Conservation (phyloP, 1,284 basidiomycete species). For the Tremellales sp. region DNA sequence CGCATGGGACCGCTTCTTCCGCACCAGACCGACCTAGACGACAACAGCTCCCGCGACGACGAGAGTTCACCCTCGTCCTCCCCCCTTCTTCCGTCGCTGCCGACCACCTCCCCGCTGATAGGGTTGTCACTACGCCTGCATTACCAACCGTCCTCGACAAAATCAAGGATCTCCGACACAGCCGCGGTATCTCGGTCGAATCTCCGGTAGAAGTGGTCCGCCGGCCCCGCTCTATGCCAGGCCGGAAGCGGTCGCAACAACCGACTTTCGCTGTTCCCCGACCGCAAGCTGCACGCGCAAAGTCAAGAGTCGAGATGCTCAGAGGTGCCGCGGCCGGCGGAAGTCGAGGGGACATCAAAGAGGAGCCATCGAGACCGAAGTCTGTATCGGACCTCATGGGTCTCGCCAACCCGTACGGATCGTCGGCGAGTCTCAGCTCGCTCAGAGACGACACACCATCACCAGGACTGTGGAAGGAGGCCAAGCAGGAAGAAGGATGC, state of each 20-base stretch:
- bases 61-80: conserved; percentile 59
- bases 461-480: conserved; percentile 2
- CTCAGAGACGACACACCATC: conserved; percentile 13
- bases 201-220: conserved; percentile 5
- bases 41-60: conserved; percentile 36
- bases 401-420: conserved; percentile 19
- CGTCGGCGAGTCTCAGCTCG: conserved; percentile 13
- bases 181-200: conserved; percentile 2
- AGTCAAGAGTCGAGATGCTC: conserved; percentile 28
- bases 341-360: too few species aligned
- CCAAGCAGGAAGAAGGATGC: conserved; percentile 50
- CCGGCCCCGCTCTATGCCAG: conserved; percentile 16
- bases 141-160: conserved; percentile 57
- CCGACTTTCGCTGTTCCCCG: conserved; percentile 24
- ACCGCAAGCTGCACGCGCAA: conserved; percentile 10
- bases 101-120: conserved; percentile 26
- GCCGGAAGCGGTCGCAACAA: conserved; percentile 18
- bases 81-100: conserved; percentile 7
- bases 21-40: conserved; percentile 29
- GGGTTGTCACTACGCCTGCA: conserved; percentile 58
- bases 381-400: conserved; percentile 45
- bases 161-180: conserved; percentile 54
- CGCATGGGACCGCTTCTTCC: conserved; percentile 14
- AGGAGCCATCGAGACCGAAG: conserved; percentile 34
- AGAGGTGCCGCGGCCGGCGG: conserved; percentile 6